These are phyloP conservation scores for Solanum infundibuliforme DNA, from an alignment of 257 asterid genomes.

Conservation along the genomic window DNA sequence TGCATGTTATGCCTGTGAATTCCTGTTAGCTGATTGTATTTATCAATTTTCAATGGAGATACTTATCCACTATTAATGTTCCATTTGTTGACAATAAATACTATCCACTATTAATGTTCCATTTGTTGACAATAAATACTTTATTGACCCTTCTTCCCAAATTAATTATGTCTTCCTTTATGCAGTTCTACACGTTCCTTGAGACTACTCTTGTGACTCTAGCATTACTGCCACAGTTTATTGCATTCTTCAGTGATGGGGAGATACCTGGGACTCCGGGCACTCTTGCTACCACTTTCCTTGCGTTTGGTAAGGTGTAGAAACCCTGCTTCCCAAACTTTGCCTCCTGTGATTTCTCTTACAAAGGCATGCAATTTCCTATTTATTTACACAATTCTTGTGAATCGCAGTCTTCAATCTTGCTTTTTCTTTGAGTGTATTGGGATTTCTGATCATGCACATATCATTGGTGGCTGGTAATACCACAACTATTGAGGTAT, in stretches of 20 bases:
- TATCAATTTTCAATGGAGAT: neutral
- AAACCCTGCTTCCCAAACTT: neutral
- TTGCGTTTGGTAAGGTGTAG: slow-evolving; percentile 54
- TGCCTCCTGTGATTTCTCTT: neutral
- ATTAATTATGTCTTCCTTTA: slow-evolving; percentile 5
- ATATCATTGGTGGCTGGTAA: slow-evolving; percentile 77
- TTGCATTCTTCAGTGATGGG: slow-evolving; percentile 85
- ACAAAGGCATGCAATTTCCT: neutral
- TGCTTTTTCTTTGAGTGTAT: slow-evolving; percentile 91
- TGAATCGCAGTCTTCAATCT: slow-evolving; percentile 61
- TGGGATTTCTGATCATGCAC: slow-evolving; percentile 98
- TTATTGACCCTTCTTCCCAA: neutral
- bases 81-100: neutral
- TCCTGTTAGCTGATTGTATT: neutral
- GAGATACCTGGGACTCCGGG: slow-evolving; percentile 95
- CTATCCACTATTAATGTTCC: neutral
- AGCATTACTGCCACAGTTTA: slow-evolving; percentile 69
- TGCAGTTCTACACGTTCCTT: slow-evolving; percentile 92
- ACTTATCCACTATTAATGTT: neutral
- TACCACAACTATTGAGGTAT: slow-evolving; percentile 97
- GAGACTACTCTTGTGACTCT: slow-evolving; percentile 80
- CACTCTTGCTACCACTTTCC: slow-evolving; percentile 90
- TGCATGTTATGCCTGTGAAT: neutral
- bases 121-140: neutral
- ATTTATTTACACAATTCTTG: slow-evolving; percentile 3